Conservation (phyloP, 2,329 filamentous ascomycete genomes). For the Cladosporium sp. region DNA sequence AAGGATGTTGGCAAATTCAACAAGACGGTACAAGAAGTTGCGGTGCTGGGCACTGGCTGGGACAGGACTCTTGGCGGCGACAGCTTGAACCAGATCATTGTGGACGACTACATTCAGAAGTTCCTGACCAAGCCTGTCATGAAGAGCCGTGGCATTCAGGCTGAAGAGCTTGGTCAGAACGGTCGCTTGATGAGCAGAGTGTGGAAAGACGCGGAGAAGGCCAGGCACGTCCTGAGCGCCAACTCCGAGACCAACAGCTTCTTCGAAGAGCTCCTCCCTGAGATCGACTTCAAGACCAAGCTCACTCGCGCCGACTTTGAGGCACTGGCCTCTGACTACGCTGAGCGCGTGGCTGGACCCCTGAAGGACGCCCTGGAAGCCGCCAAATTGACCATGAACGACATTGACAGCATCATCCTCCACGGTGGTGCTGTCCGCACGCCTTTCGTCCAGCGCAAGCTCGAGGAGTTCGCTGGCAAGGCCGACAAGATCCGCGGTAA, state of each 20-base stretch:
- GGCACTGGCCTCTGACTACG: constrained; percentile 64
- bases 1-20: constrained; percentile 93
- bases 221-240: constrained; percentile 87
- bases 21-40: constrained; percentile 95
- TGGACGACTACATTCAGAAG: constrained; percentile 81
- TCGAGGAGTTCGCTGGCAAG: constrained; percentile 70
- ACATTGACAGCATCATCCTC: constrained; percentile 87
- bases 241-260: constrained; percentile 76
- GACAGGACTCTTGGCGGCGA: constrained; percentile 89
- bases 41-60: constrained; percentile 81
- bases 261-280: constrained; percentile 88
- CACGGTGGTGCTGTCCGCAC: constrained; percentile 88
- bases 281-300: constrained; percentile 92
- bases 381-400: constrained; percentile 67
- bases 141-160: constrained; percentile 60
- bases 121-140: constrained; percentile 65
- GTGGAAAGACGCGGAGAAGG: constrained; percentile 84
- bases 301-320: constrained; percentile 78
- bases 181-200: constrained; percentile 85
- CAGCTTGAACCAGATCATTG: constrained; percentile 77
- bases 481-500: constrained; percentile 82
- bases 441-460: constrained; percentile 86
- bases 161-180: constrained; percentile 64
- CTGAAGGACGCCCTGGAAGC: constrained; percentile 70
- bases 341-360: constrained; percentile 63